A percentile compares a stretch with the other conserved stretches of the same genome.
Evolutionary conservation across 768 basidiomycete species (phyloP).

Genomic region (Tricholoma terreum): DNA sequence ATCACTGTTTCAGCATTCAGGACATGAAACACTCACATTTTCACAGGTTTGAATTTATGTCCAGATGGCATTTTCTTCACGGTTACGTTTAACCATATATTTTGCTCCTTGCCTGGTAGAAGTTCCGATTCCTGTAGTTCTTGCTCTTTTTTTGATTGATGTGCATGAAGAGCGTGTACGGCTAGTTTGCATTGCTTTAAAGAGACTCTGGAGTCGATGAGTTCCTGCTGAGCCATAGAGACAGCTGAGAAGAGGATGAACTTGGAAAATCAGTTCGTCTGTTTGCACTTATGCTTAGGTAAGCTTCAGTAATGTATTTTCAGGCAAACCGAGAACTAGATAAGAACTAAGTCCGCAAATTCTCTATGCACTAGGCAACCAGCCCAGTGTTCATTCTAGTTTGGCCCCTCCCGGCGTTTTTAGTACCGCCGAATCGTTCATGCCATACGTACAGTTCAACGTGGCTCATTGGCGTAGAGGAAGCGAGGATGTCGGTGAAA

Average conservation of each 20-base stretch:
- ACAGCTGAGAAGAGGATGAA: background rate
- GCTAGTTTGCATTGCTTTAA: slow-evolving; percentile 73
- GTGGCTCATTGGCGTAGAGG: background rate
- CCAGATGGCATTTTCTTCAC: slow-evolving; percentile 79
- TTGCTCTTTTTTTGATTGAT: slow-evolving; percentile 62
- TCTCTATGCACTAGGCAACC: no score
- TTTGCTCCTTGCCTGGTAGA: slow-evolving; percentile 73
- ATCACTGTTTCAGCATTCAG: slow-evolving; percentile 6
- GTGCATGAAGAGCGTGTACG: slow-evolving; percentile 69
- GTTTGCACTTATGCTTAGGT: no score
- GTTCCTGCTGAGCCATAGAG: slow-evolving; percentile 44
- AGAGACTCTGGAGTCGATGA: slow-evolving; percentile 73
- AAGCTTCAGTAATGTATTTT: no score
- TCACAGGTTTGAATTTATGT: slow-evolving; percentile 74
- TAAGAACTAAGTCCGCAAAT: no score
- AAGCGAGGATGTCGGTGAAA: background rate
- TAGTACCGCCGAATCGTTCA: background rate
- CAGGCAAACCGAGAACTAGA: no score
- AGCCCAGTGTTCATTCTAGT: no score
- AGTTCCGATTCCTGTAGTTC: slow-evolving; percentile 73
- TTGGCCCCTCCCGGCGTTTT: no score
- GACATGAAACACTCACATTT: slow-evolving; percentile 59
- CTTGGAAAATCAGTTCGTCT: no score
- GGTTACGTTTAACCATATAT: slow-evolving; percentile 86
- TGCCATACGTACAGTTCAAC: background rate